A percentile compares a stretch with the other conserved stretches of the same genome.
These are phyloP conservation scores for Bondarzewia mesenterica DNA, from an alignment of 1,284 basidiomycete species.

Conservation along the genomic window DNA sequence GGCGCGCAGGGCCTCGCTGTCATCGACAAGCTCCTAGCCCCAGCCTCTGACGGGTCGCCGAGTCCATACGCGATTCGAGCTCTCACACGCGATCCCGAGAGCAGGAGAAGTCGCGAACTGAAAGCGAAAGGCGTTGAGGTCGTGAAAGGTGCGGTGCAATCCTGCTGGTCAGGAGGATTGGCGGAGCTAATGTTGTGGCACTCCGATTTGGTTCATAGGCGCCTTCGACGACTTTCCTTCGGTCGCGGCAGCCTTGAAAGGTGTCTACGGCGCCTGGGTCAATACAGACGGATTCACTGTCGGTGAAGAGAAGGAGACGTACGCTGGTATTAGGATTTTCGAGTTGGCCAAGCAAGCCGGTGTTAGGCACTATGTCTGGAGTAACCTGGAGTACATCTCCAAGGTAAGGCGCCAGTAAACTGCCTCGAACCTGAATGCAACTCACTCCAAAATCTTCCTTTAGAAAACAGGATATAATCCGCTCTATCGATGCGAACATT, in stretches of 20 bases:
- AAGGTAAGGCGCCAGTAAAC: constrained; percentile 25
- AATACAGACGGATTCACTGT: constrained; percentile 41
- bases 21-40: constrained; percentile 32
- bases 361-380: constrained; percentile 41
- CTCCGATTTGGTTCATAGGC: constrained; percentile 15
- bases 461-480: constrained; percentile 19
- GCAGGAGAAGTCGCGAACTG: constrained; percentile 27
- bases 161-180: too few species aligned
- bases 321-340: constrained; percentile 35
- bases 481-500: constrained; percentile 28
- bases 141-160: constrained; percentile 26
- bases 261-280: constrained; percentile 36
- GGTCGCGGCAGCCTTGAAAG: constrained; percentile 28
- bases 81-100: constrained; percentile 33
- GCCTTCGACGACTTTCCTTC: constrained; percentile 25
- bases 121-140: constrained; percentile 30
- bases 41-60: constrained; percentile 27
- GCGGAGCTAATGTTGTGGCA: background rate
- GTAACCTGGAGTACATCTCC: constrained; percentile 33
- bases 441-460: background rate
- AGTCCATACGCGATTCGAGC: constrained; percentile 39
- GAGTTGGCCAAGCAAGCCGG: constrained; percentile 34
- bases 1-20: constrained; percentile 40
- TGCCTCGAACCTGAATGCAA: background rate
- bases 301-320: constrained; percentile 36